Evolutionary conservation across 768 basidiomycete genomes (phyloP).

Genomic region (Suillus placidus): DNA sequence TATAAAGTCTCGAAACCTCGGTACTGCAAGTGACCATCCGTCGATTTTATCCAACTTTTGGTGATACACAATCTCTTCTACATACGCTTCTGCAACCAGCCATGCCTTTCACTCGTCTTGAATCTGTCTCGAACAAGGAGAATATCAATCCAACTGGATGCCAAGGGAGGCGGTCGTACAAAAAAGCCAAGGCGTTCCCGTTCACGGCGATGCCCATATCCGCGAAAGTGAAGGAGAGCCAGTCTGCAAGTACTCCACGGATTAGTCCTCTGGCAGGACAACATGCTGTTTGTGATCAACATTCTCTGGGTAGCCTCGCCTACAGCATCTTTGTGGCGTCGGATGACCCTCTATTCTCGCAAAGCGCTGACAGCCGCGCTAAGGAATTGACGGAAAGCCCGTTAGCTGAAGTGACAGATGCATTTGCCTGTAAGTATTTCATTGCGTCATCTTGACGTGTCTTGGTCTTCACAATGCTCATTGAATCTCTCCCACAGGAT

Average conservation of each 20-base stretch:
- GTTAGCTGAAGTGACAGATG: slow-evolving; percentile 15
- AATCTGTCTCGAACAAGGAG: slow-evolving; percentile 2
- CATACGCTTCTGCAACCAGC: background rate
- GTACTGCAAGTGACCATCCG: background rate
- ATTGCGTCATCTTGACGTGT: no score
- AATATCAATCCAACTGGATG: background rate
- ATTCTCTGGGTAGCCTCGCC: background rate
- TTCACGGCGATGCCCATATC: background rate
- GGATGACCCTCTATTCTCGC: background rate
- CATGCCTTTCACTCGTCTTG: background rate
- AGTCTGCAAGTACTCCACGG: background rate
- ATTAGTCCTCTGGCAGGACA: background rate
- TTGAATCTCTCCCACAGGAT: background rate
- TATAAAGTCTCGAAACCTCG: background rate
- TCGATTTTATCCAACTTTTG: background rate
- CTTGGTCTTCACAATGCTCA: background rate
- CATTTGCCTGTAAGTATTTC: slow-evolving; percentile 8
- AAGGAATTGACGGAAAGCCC: slow-evolving; percentile 18
- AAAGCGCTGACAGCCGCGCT: slow-evolving; percentile 7
- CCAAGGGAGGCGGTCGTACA: background rate
- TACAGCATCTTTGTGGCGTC: background rate
- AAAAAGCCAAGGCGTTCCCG: background rate
- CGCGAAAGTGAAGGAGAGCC: background rate
- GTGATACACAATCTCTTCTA: background rate
- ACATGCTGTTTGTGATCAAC: background rate